Conservation (phyloP, 169 alveolate genomes). For the Plasmodium gaboni region DNA sequence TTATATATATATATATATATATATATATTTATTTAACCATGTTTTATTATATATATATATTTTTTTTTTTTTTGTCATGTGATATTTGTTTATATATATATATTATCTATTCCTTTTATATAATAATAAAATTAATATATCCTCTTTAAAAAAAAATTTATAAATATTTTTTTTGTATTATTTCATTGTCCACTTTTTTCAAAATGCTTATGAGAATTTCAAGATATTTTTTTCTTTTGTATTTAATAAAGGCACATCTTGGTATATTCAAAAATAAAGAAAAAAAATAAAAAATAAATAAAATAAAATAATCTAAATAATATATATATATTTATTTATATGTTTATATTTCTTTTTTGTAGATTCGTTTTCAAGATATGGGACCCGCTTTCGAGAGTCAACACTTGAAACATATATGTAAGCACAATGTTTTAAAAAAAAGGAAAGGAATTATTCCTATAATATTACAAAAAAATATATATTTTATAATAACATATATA, state of each 20-base stretch:
- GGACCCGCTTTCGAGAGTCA: neutral
- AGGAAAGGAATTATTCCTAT: too few relatives aligned
- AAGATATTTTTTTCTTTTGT: conserved; percentile 38
- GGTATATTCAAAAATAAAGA: conserved; percentile 10
- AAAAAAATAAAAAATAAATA: neutral
- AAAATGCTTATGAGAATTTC: conserved; percentile 40
- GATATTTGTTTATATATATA: too few relatives aligned
- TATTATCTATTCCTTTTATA: too few relatives aligned
- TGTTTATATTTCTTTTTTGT: neutral
- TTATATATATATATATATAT: too few relatives aligned
- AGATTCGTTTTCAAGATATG: conserved; percentile 24
- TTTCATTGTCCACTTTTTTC: neutral
- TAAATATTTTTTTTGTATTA: too few relatives aligned
- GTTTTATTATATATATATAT: too few relatives aligned
- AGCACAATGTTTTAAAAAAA: neutral
- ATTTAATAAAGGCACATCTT: conserved; percentile 31
- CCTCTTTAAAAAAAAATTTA: too few relatives aligned
- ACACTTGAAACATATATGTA: conserved; percentile 20
- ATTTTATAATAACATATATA: neutral
- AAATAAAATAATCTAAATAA: neutral
- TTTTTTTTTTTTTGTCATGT: too few relatives aligned
- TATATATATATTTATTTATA: neutral
- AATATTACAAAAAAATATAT: too few relatives aligned
- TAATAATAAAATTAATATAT: too few relatives aligned
- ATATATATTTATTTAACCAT: too few relatives aligned